A percentile compares a stretch with the other conserved stretches of the same genome.
These are phyloP conservation scores for Pseudoscleropodium purum DNA, from an alignment of 225 moss, liverwort and hornwort genomes.

Conservation along the genomic window DNA sequence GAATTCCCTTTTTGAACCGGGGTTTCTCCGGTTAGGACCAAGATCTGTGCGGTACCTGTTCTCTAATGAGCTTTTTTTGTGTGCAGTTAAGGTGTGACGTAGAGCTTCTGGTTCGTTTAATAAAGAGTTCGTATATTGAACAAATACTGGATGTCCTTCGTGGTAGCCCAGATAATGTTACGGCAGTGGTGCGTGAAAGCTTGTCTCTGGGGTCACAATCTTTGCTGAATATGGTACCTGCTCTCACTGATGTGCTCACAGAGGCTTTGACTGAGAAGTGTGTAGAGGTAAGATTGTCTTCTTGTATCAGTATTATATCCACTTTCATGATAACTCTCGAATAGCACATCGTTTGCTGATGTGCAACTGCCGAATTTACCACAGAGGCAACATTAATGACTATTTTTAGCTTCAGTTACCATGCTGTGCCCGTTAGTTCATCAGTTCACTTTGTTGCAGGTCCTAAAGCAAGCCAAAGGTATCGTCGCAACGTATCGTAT, in stretches of 20 bases:
- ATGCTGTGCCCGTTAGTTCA: not conserved
- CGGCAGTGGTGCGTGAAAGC: constrained; percentile 48
- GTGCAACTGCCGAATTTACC: not conserved
- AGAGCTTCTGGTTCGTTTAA: constrained; percentile 46
- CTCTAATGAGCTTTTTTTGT: constrained; percentile 10
- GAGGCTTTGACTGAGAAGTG: constrained; percentile 85
- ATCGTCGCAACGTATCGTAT: constrained; percentile 85
- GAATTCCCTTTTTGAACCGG: not conserved
- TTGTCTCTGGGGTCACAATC: constrained; percentile 57
- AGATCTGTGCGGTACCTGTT: not conserved
- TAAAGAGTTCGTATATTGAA: constrained; percentile 55
- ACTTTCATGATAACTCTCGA: not conserved
- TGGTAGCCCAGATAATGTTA: constrained; percentile 41
- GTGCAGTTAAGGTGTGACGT: constrained; percentile 74
- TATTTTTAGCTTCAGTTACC: not conserved
- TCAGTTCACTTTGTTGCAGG: constrained; percentile 26
- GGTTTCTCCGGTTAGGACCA: not conserved
- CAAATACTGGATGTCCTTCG: constrained; percentile 39
- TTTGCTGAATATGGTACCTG: constrained; percentile 51
- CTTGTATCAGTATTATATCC: not conserved
- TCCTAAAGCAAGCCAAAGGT: constrained; percentile 81
- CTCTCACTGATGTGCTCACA: constrained; percentile 68
- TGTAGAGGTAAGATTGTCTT: constrained; percentile 57
- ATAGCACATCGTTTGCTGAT: not conserved
- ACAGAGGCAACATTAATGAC: not conserved